These are phyloP conservation scores for Ensete glaucum DNA, from an alignment of 176 grass and related monocot genomes.

Conservation along the genomic window DNA sequence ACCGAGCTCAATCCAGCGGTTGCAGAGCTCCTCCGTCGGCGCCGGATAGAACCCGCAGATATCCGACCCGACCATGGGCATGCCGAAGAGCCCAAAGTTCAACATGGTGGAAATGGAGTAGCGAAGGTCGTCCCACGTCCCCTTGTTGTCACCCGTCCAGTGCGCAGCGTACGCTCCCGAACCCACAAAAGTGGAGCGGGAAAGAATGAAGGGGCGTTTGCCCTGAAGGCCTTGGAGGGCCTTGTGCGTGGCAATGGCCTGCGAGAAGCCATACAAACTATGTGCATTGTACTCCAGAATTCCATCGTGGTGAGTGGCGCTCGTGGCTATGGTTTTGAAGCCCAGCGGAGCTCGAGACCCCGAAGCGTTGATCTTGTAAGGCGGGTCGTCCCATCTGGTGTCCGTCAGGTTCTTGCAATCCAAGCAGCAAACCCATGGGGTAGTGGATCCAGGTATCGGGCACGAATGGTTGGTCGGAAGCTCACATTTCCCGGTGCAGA, in stretches of 20 bases:
- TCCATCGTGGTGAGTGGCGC: constrained; percentile 54
- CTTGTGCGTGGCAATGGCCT: constrained; percentile 70
- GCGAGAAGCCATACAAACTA: constrained; percentile 80
- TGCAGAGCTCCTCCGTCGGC: constrained; percentile 71
- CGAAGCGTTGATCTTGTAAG: constrained; percentile 96
- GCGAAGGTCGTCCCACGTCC: constrained; percentile 71
- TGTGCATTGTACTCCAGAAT: constrained; percentile 82
- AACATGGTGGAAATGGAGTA: constrained; percentile 73
- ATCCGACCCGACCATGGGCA: constrained; percentile 85
- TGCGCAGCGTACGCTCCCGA: constrained; percentile 66
- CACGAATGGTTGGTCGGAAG: constrained; percentile 54
- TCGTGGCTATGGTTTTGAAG: constrained; percentile 76
- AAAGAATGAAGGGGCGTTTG: constrained; percentile 84
- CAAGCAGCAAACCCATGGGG: constrained; percentile 80
- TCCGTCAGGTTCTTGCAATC: constrained; percentile 96
- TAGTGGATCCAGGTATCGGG: constrained; percentile 34
- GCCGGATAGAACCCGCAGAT: constrained; percentile 79
- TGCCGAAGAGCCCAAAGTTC: constrained; percentile 89
- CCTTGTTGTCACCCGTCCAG: constrained; percentile 95
- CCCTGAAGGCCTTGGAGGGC: constrained; percentile 53
- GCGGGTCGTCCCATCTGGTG: constrained; percentile 80
- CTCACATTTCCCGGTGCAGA: constrained; percentile 79
- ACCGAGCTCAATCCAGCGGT: constrained; percentile 86
- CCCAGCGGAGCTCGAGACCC: constrained; percentile 47
- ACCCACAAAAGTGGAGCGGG: constrained; percentile 64